These are phyloP conservation scores for Globisporangium cederbergense DNA, from an alignment of 352 stramenopile genomes.

Conservation along the genomic window DNA sequence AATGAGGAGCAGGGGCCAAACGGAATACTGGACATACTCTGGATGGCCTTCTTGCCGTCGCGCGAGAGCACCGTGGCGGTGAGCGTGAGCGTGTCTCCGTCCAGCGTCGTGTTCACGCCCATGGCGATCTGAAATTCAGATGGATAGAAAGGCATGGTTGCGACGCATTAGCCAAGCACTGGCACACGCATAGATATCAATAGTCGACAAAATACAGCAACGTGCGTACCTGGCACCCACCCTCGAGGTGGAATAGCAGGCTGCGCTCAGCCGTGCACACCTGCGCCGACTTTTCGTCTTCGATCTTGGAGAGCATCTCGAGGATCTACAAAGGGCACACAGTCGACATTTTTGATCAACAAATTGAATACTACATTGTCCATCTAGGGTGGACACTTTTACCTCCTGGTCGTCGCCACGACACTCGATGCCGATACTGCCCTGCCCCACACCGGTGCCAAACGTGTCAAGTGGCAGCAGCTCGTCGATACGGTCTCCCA, in stretches of 20 bases:
- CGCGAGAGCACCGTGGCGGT: constrained; percentile 69
- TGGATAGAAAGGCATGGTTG: not conserved
- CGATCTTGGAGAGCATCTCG: constrained; percentile 74
- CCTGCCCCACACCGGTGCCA: constrained; percentile 80
- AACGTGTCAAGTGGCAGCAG: constrained; percentile 69
- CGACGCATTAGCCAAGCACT: no score
- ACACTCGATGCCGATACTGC: constrained; percentile 85
- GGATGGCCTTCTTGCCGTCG: constrained; percentile 58
- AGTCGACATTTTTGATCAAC: constrained; percentile 2
- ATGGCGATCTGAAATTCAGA: constrained; percentile 57
- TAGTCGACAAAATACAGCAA: not conserved
- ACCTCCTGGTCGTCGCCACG: constrained; percentile 63
- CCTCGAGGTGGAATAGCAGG: constrained; percentile 77
- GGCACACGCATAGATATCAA: no score
- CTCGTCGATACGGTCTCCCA: constrained; percentile 75
- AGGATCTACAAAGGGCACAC: constrained; percentile 36
- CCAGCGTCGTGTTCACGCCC: constrained; percentile 69
- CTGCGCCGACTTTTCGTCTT: constrained; percentile 72
- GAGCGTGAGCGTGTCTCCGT: constrained; percentile 60
- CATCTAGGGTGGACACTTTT: not conserved
- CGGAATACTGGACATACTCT: constrained; percentile 25
- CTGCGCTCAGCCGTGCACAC: constrained; percentile 80
- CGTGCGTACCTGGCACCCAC: constrained; percentile 70
- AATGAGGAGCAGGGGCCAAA: no score
- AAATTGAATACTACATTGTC: not conserved